Conservation (phyloP, 1,284 basidiomycete species). For the Sparassis latifolia region DNA sequence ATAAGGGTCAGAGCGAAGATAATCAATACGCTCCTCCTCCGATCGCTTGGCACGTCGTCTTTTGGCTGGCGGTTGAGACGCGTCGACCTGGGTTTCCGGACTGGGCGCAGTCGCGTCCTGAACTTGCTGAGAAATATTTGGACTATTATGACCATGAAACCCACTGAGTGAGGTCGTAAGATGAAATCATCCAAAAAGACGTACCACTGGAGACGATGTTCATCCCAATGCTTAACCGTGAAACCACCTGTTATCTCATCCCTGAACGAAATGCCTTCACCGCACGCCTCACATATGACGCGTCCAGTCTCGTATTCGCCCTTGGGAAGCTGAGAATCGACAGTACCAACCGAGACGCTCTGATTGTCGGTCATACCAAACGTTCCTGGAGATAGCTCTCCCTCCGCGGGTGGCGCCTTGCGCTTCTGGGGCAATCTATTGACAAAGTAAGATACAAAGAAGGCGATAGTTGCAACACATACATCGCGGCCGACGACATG, state of each 20-base stretch:
- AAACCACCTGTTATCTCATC: slow-evolving; percentile 55
- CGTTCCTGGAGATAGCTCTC: slow-evolving; percentile 11
- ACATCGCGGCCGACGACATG: slow-evolving; percentile 18
- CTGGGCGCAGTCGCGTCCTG: slow-evolving; percentile 13
- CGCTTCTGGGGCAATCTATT: slow-evolving; percentile 33
- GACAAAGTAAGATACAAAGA: slow-evolving; percentile 1
- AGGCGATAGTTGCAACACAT: slow-evolving; percentile 3
- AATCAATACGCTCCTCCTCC: slow-evolving; percentile 71
- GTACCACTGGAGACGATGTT: slow-evolving; percentile 55
- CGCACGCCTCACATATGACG: slow-evolving; percentile 58
- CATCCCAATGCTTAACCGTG: slow-evolving; percentile 63
- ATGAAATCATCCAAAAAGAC: slow-evolving; percentile 14
- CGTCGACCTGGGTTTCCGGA: slow-evolving; percentile 15
- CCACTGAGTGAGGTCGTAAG: background rate
- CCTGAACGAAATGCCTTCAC: slow-evolving; percentile 52
- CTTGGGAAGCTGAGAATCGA: slow-evolving; percentile 20
- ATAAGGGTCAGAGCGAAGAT: slow-evolving; percentile 67
- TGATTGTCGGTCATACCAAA: slow-evolving; percentile 14
- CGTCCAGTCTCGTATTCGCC: slow-evolving; percentile 52
- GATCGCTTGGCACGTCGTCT: slow-evolving; percentile 70
- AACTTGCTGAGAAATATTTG: slow-evolving; percentile 17
- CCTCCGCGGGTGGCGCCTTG: slow-evolving; percentile 28
- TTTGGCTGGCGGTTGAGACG: slow-evolving; percentile 23
- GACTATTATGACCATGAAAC: slow-evolving; percentile 9
- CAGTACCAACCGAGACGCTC: slow-evolving; percentile 10